A percentile compares a stretch with the other conserved stretches of the same genome.
These are phyloP conservation scores for Pyrrhoderma noxium DNA, from an alignment of 1,284 basidiomycete species.

Conservation along the genomic window DNA sequence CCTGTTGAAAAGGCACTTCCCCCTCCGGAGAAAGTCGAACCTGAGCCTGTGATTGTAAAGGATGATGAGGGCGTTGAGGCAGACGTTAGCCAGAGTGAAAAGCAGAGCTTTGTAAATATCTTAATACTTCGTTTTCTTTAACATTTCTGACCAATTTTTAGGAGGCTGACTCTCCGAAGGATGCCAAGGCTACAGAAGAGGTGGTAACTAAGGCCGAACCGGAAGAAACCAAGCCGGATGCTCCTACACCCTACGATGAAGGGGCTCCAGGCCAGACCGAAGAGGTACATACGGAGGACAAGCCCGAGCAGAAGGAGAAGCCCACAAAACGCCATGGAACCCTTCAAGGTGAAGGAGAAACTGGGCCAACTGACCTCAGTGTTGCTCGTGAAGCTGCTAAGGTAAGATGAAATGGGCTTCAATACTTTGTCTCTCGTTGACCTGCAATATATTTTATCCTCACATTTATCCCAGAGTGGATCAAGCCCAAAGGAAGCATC, in stretches of 20 bases:
- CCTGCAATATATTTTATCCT: too few relatives aligned
- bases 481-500: too few relatives aligned
- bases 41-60: slow-evolving; percentile 5
- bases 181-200: slow-evolving; percentile 15
- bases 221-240: not conserved
- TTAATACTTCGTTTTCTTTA: not conserved
- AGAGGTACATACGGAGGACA: slow-evolving; percentile 3
- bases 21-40: slow-evolving; percentile 3
- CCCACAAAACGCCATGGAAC: slow-evolving; percentile 13
- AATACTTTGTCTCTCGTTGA: too few relatives aligned
- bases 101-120: slow-evolving; percentile 8
- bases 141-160: slow-evolving; percentile 1
- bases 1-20: slow-evolving; percentile 14
- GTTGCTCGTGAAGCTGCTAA: slow-evolving; percentile 13
- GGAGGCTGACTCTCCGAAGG: slow-evolving; percentile 17
- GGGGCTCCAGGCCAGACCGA: slow-evolving; percentile 7
- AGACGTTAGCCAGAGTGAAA: slow-evolving; percentile 12
- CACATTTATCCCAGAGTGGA: too few relatives aligned
- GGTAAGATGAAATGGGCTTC: slow-evolving; percentile 10
- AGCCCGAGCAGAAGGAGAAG: slow-evolving; percentile 13
- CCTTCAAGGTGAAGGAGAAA: slow-evolving; percentile 8
- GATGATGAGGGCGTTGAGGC: slow-evolving; percentile 17
- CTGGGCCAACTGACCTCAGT: slow-evolving; percentile 14
- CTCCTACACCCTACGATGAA: slow-evolving; percentile 8
- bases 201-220: too few relatives aligned